These are phyloP conservation scores for Metarhizium guizhouense DNA, from an alignment of 2,329 filamentous ascomycete genomes.

Conservation along the genomic window DNA sequence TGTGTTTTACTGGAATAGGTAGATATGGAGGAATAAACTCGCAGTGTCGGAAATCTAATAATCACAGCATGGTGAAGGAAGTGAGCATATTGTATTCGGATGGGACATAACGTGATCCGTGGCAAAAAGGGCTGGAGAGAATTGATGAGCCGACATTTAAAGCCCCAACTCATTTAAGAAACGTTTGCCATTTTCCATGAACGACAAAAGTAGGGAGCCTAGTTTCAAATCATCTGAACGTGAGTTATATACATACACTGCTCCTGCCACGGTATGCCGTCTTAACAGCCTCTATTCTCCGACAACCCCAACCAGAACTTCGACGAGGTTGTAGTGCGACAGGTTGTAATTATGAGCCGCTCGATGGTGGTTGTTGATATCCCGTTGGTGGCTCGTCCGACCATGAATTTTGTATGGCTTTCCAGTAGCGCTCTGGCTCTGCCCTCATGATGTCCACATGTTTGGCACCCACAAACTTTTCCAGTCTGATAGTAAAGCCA, in stretches of 20 bases:
- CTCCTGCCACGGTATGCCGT: neutral
- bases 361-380: neutral
- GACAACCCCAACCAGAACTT: neutral
- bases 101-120: too few relatives aligned
- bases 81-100: too few relatives aligned
- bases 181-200: too few relatives aligned
- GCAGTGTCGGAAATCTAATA: too few relatives aligned
- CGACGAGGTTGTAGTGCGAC: neutral
- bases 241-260: neutral
- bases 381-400: conserved; percentile 13
- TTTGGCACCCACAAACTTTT: conserved; percentile 35
- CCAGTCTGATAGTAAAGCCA: conserved; percentile 33
- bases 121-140: too few relatives aligned
- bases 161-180: too few relatives aligned
- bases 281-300: neutral
- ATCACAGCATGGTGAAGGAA: too few relatives aligned
- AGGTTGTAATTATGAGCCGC: too few relatives aligned
- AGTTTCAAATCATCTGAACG: too few relatives aligned
- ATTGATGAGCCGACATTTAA: too few relatives aligned
- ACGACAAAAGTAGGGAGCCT: too few relatives aligned
- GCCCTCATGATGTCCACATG: conserved; percentile 42
- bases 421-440: conserved; percentile 43
- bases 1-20: neutral
- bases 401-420: conserved; percentile 37
- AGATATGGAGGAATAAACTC: too few relatives aligned